Percentiles rank a stretch among this genome's conserved stretches.
Evolutionary conservation across 805 yeast genomes (phyloP).

Genomic region (Ogataea angusta): DNA sequence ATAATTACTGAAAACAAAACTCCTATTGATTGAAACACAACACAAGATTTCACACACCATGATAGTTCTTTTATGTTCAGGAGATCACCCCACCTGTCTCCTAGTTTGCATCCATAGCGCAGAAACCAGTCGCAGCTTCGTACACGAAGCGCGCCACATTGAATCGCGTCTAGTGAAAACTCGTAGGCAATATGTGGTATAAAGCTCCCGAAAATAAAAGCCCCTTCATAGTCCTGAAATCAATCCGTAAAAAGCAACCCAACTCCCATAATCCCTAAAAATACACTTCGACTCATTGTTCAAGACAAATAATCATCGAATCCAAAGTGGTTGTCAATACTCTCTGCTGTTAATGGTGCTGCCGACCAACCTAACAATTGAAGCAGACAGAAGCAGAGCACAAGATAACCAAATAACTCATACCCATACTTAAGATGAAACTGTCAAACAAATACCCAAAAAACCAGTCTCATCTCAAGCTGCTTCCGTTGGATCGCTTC

Average conservation of each 20-base stretch:
- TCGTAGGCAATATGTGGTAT: neutral
- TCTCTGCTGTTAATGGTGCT: conserved; percentile 38
- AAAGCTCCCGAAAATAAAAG: neutral
- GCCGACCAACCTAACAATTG: conserved; percentile 31
- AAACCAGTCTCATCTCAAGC: conserved; percentile 6
- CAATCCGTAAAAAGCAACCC: conserved; percentile 2
- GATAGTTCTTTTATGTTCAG: no score
- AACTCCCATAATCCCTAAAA: conserved; percentile 5
- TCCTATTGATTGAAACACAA: neutral
- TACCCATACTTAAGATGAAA: conserved; percentile 1
- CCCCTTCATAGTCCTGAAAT: neutral
- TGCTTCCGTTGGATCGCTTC: neutral
- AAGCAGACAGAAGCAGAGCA: neutral
- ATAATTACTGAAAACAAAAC: neutral
- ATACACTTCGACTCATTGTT: conserved; percentile 3
- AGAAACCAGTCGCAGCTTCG: conserved; percentile 27
- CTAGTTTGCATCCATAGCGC: conserved; percentile 14
- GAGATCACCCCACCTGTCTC: no score
- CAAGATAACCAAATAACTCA: conserved; percentile 6
- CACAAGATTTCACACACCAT: no score
- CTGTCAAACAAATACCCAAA: conserved; percentile 24
- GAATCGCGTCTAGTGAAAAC: conserved; percentile 25
- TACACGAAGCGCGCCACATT: conserved; percentile 28
- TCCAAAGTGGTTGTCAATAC: conserved; percentile 28
- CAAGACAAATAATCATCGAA: conserved; percentile 30